A percentile compares a stretch with the other conserved stretches of the same genome.
Conservation (phyloP, 2,329 filamentous ascomycete genomes). For the Fusarium citri region DNA sequence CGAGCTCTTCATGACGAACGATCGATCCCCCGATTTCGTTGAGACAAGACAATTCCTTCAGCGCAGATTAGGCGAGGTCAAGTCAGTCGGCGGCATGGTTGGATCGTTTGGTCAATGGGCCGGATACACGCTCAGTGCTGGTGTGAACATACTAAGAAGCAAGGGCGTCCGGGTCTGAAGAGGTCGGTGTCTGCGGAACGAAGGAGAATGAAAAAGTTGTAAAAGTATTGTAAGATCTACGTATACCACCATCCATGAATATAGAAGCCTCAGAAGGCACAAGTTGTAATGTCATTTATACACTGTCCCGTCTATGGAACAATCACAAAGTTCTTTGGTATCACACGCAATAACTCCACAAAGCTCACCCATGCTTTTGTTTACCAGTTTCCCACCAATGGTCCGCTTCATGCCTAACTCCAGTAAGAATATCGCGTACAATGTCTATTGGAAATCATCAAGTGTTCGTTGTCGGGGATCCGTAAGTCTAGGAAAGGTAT, state of each 20-base stretch:
- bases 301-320: constrained; percentile 12
- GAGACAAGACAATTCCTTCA: constrained; percentile 86
- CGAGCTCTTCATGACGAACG: constrained; percentile 95
- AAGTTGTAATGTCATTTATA: constrained; percentile 22
- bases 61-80: constrained; percentile 77
- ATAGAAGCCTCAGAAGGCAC: constrained; percentile 28
- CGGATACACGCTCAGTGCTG: constrained; percentile 82
- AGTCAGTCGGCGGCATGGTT: constrained; percentile 70
- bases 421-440: constrained; percentile 14
- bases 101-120: constrained; percentile 78
- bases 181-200: neutral
- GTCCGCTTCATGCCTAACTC: constrained; percentile 20
- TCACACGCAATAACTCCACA: constrained; percentile 27
- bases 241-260: constrained; percentile 34
- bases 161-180: constrained; percentile 83
- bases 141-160: constrained; percentile 85
- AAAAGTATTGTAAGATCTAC: constrained; percentile 45
- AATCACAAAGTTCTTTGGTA: constrained; percentile 17
- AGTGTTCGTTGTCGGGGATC: constrained; percentile 69
- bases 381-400: constrained; percentile 15
- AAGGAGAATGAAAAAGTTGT: constrained; percentile 27
- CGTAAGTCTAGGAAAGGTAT: constrained; percentile 57
- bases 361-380: constrained; percentile 8
- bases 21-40: constrained; percentile 75
- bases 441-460: constrained; percentile 7